These are phyloP conservation scores for Effrenium voratum DNA, from an alignment of 73 alveolate genomes.

Conservation along the genomic window DNA sequence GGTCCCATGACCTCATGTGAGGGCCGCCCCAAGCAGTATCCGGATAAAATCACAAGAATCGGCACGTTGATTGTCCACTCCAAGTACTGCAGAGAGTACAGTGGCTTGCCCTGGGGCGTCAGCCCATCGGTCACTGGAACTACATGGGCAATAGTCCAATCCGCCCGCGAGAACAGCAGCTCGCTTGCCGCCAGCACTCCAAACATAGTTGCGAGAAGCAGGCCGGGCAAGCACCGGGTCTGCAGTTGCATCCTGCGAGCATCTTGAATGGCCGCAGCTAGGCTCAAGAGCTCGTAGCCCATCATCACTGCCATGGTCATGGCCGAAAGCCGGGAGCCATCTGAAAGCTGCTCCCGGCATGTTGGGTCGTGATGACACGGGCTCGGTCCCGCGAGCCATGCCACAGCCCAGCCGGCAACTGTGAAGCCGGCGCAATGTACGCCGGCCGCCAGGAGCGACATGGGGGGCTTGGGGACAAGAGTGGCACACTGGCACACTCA, in stretches of 20 bases:
- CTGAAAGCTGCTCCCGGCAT: too few species aligned
- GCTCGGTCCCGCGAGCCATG: too few species aligned
- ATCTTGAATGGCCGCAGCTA: neutral
- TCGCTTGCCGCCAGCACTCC: slow-evolving; percentile 68
- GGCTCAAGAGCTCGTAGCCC: slow-evolving; percentile 18
- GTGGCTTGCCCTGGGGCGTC: slow-evolving; percentile 15
- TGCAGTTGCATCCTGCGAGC: slow-evolving; percentile 3
- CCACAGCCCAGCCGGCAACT: too few species aligned
- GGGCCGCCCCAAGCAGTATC: slow-evolving; percentile 80
- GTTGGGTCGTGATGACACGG: too few species aligned
- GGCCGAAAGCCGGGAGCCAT: too few species aligned
- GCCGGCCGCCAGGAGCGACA: too few species aligned
- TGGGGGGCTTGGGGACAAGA: too few species aligned
- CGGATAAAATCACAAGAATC: slow-evolving; percentile 45
- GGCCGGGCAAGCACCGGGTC: slow-evolving; percentile 76
- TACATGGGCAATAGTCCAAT: slow-evolving; percentile 46
- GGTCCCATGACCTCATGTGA: slow-evolving; percentile 19
- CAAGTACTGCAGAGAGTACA: slow-evolving; percentile 38
- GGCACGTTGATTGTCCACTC: slow-evolving; percentile 85
- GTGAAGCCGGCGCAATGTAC: too few species aligned
- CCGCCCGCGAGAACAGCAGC: slow-evolving; percentile 28
- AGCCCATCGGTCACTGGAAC: slow-evolving; percentile 47
- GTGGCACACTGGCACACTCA: too few species aligned
- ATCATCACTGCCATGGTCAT: too few species aligned
- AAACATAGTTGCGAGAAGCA: slow-evolving; percentile 45